Evolutionary conservation across 371 early-diverging fungal genomes (phyloP), one percentile per base, ranked within the genome.

Genomic region (Apophysomyces variabilis): DNA sequence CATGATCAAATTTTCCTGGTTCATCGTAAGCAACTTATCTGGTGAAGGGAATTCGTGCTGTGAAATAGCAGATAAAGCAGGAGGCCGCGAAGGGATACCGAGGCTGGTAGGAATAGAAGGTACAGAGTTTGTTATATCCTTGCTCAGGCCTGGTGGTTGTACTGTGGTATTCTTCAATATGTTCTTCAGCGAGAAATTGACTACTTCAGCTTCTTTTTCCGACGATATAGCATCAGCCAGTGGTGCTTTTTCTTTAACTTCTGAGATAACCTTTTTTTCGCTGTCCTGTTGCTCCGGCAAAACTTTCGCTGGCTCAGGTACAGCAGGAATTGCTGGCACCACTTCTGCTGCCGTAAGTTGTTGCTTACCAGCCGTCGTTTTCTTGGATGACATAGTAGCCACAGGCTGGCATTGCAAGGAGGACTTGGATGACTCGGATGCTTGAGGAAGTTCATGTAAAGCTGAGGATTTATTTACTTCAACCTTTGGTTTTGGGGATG

Each of bases 1-100:
- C 18, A 74, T 63, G 11, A 79, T 61, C 21, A 82, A 56, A 67
- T 63, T 44, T 14, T 65, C 66, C 12, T 61, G 69, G 38, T 47
- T 58, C 70, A 70, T 70, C 11, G 47, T 44, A 8, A 41, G 60
- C 5, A 65, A 62, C 50, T 62, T 39, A 4, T 62, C 62, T 13
- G 41, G 13, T 41, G 41, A 41, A 13, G 41, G 41, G 13, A 41
- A 41, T 41, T 41, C 41, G 13, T 41, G 41, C 41, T 41, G 41
- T 41, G 41, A 41, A n/a, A n/a, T 11, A 7, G 39, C 39, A 59
- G 38, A 26, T 16, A 43, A n/a, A 18, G 12, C 38, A 43, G 38
- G 39, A 21, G 38, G 21, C 39, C 21, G 26, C 8, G 16, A n/a
- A 9, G 21, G 59, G 18, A 16, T 43, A 11, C 11, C 16, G n/a